Percentiles rank a stretch among this genome's conserved stretches.
Evolutionary conservation across 257 asterid species (phyloP).

Genomic region (Thymus quinquecostatus): DNA sequence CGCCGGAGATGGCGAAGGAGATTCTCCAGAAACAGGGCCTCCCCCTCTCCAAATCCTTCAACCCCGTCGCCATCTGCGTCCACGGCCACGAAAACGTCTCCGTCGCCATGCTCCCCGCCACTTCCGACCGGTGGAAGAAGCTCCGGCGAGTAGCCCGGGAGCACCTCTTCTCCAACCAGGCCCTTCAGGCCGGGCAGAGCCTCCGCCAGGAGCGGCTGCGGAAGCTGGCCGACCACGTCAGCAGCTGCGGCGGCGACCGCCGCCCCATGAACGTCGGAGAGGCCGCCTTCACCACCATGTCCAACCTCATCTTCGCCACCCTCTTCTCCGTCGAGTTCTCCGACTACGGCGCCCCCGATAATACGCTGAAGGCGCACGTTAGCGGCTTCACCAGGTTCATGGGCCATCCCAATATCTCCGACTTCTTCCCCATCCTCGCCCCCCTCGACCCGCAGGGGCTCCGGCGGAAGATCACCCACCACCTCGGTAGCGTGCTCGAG

Average conservation of each 20-base stretch:
- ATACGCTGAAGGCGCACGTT: neutral
- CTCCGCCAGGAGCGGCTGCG: conserved; percentile 1
- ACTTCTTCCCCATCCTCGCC: conserved; percentile 1
- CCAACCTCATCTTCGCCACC: neutral
- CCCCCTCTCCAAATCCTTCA: neutral
- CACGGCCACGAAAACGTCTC: neutral
- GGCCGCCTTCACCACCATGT: conserved; percentile 21
- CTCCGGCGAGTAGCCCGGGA: neutral
- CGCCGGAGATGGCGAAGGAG: conserved; percentile 21
- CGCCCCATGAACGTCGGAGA: conserved; percentile 1
- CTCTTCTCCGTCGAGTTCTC: neutral
- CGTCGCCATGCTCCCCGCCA: neutral
- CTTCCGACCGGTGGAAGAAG: neutral
- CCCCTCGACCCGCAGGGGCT: neutral
- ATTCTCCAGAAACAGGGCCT: neutral
- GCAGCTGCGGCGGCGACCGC: neutral
- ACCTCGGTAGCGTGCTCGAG: neutral
- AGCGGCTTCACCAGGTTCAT: neutral
- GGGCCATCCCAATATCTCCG: neutral
- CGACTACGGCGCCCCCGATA: neutral
- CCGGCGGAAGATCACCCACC: neutral
- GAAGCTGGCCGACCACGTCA: neutral
- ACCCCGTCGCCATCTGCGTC: neutral
- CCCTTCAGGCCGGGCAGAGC: neutral
- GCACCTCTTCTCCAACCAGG: neutral